Evolutionary conservation across 2,329 filamentous ascomycete genomes (phyloP).

Genomic region (Diaporthe ilicicola): DNA sequence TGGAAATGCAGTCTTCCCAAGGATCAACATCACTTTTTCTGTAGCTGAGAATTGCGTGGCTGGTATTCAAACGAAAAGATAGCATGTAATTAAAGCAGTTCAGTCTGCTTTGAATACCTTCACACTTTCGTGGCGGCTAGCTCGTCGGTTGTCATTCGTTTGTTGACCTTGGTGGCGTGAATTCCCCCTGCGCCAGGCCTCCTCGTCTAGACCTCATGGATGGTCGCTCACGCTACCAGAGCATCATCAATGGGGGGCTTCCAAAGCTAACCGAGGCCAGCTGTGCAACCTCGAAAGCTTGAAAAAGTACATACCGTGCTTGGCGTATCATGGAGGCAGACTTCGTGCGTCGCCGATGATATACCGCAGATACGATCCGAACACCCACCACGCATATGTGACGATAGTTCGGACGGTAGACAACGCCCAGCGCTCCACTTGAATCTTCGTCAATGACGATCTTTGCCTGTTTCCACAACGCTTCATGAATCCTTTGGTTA

Average conservation of each 20-base stretch:
- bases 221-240: background rate
- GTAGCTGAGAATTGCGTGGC: background rate
- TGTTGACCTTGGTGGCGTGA: background rate
- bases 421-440: background rate
- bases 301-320: conserved; percentile 8
- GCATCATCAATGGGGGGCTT: background rate
- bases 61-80: background rate
- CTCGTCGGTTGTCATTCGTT: background rate
- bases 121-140: background rate
- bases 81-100: background rate
- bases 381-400: background rate
- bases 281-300: conserved; percentile 12
- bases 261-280: conserved; percentile 1
- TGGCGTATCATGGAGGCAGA: background rate
- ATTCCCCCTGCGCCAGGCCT: background rate
- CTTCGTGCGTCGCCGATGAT: background rate
- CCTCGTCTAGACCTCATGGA: background rate
- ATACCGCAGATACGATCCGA: background rate
- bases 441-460: background rate
- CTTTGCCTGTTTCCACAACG: conserved; percentile 6
- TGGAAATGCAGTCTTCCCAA: background rate
- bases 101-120: background rate
- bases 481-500: conserved; percentile 7
- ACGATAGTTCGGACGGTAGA: background rate
- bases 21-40: no score